Evolutionary conservation across 352 stramenopile species (phyloP).

Genomic region (Saprolegnia parasitica): DNA sequence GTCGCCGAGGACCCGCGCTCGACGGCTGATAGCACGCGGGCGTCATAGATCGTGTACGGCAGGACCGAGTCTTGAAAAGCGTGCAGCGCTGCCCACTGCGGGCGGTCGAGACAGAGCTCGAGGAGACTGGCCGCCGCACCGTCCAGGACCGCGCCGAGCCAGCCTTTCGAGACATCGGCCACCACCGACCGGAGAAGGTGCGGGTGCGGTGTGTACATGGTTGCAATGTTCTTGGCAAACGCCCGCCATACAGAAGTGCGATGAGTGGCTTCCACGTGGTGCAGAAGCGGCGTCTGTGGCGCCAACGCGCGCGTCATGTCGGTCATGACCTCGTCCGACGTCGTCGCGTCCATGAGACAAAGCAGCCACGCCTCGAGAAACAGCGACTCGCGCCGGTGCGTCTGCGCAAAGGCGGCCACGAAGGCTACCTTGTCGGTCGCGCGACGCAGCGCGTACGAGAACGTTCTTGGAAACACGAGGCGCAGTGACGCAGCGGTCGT

Average conservation of each 20-base stretch:
- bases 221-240: background rate
- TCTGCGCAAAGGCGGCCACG: conserved; percentile 4
- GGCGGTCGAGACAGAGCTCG: background rate
- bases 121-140: background rate
- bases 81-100: background rate
- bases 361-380: conserved; percentile 19
- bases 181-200: background rate
- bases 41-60: background rate
- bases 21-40: background rate
- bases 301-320: background rate
- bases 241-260: background rate
- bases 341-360: background rate
- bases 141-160: background rate
- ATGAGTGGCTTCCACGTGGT: background rate
- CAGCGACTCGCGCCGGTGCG: background rate
- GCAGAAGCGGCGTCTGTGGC: background rate
- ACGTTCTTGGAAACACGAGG: conserved; percentile 14
- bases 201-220: background rate
- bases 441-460: background rate
- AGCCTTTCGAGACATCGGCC: conserved; percentile 1
- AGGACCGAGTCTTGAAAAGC: background rate
- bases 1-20: background rate
- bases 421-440: conserved; percentile 1
- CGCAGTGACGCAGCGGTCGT: background rate
- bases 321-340: too few relatives aligned